Base-by-base conservation (phyloP, 495 filamentous ascomycete genomes). In the Podospora didyma region DNA sequence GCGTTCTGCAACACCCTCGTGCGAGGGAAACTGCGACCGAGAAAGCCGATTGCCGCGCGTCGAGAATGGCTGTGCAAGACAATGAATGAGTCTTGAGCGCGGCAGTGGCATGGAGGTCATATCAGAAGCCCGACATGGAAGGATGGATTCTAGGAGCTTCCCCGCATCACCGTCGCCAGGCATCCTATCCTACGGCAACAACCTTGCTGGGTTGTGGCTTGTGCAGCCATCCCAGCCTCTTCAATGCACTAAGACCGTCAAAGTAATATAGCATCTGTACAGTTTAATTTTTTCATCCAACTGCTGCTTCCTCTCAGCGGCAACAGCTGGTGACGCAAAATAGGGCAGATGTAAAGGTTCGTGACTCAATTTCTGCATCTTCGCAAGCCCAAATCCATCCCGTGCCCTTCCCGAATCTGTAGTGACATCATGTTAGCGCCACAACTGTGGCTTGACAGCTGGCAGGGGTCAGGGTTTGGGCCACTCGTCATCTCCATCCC, bases 31-130 rank as follows among this genome's bases (percentile, higher is more conserved):
- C 17, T 4, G 14, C 24, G 11, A 12, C 5, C n/a, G 35, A 20
- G 35, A 26, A 41, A 42, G 37, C 37, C 37, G 37, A 16, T 22
- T 26, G 50, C 50, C 50, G 21, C 50, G 50, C 50, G 50, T 52
- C 50, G 37, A 52, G 21, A 41, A 34, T 17, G 50, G 50, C 50
- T 52, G 50, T 26, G 50, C 26, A 20, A 39, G 16, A n/a, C n/a
- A 26, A 19, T 28, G 35, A 51, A 11, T 51, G 49, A 51, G 10
- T 42, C 39, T 16, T 16, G 39, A 16, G 39, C 39, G 6, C 4
- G 39, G n/a, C 12, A 42, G 39, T 37, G 34, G 34, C 9, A 37
- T 37, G 34, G 16, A 37, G 9, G 9, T 37, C 34, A 37, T 37
- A 37, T 37, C 34, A 37, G 34, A 16, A 16, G 34, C 34, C 16